phyloP scores from a whole-genome alignment of 2,329 filamentous ascomycete species.

The Blastomyces gilchristii region DNA sequence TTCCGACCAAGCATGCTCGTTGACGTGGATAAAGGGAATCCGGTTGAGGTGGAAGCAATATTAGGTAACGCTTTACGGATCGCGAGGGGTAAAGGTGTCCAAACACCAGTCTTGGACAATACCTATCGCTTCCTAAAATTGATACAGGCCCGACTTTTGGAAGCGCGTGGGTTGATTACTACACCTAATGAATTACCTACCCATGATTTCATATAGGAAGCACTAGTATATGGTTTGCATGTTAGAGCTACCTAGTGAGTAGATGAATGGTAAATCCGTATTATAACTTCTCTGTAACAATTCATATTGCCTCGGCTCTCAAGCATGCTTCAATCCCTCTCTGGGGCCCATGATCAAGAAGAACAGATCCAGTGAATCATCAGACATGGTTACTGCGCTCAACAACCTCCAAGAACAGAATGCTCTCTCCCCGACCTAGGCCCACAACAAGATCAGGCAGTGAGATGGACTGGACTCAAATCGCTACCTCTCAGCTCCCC shows the following conservation, averaged over 20 bases:
- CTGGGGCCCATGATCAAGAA: too few species aligned
- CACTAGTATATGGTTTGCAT: neutral
- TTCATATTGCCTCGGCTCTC: neutral
- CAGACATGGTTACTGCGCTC: too few species aligned
- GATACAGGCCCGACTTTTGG: neutral
- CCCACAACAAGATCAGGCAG: too few species aligned
- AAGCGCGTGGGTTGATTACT: neutral
- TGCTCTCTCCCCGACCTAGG: too few species aligned
- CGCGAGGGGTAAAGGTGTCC: neutral
- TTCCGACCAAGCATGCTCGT: slow-evolving; percentile 4
- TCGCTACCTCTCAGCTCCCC: too few species aligned
- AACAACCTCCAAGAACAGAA: too few species aligned
- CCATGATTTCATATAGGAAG: neutral
- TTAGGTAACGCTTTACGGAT: neutral
- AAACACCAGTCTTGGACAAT: neutral
- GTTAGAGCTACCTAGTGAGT: neutral
- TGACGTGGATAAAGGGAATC: slow-evolving; percentile 3
- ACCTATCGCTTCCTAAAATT: neutral
- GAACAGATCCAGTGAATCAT: too few species aligned
- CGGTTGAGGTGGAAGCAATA: slow-evolving; percentile 1
- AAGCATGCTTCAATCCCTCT: neutral
- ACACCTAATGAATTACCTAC: neutral
- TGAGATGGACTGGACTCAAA: too few species aligned
- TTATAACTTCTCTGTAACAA: neutral
- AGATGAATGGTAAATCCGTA: neutral